A percentile compares a stretch with the other conserved stretches of the same genome.
Evolutionary conservation across 805 yeast species (phyloP).

Genomic region (Clavispora phyllophila): DNA sequence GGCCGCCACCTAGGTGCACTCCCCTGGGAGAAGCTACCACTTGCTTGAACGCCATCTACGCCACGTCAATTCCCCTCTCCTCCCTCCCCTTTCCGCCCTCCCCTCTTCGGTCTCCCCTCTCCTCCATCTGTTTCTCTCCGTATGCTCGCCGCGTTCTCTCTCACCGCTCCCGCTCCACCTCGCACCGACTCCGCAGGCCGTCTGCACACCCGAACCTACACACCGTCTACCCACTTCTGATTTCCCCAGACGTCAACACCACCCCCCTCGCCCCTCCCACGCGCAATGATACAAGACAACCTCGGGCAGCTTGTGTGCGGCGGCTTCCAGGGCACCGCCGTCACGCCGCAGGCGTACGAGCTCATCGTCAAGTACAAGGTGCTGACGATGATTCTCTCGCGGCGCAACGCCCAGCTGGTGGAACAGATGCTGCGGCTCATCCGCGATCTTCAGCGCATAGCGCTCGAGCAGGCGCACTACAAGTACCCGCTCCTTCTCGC

Average conservation of each 20-base stretch:
- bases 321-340: slow-evolving; percentile 53
- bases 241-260: neutral
- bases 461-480: slow-evolving; percentile 42
- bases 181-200: neutral
- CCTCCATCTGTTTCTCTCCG: too few relatives aligned
- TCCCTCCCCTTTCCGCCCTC: too few relatives aligned
- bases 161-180: too few relatives aligned
- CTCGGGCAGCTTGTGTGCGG: slow-evolving; percentile 53
- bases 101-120: too few relatives aligned
- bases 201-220: neutral
- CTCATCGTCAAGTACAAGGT: slow-evolving; percentile 48
- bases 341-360: slow-evolving; percentile 48
- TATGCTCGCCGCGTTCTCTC: too few relatives aligned
- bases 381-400: slow-evolving; percentile 47
- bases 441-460: slow-evolving; percentile 51
- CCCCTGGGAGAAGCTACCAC: too few relatives aligned
- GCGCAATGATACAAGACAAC: neutral
- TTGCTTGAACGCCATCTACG: too few relatives aligned
- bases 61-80: too few relatives aligned
- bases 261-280: neutral
- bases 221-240: neutral
- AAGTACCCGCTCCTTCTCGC: slow-evolving; percentile 51
- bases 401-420: slow-evolving; percentile 47
- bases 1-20: too few relatives aligned
- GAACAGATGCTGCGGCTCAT: slow-evolving; percentile 46